Base-by-base conservation (phyloP, 164 flowering plant species). In the Tetrastigma voinierianum region DNA sequence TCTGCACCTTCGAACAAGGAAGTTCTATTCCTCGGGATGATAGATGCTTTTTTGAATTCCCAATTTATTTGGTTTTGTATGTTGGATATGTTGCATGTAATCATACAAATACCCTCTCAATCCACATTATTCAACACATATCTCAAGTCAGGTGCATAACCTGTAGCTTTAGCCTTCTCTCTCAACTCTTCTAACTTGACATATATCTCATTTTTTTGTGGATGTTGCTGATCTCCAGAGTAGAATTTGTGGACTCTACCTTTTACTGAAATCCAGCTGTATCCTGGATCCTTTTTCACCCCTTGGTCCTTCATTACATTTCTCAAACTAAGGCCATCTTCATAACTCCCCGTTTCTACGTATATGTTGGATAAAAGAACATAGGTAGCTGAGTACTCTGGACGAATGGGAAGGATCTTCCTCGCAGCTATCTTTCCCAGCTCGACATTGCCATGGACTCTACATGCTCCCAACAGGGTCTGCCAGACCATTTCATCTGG, bases 401-500 rank as follows among this genome's bases (percentile, higher is more conserved):
- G 88, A 45, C 59, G 77, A 40, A 77, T 54, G n/a, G 77, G 64
- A 13, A 89, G 72, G 60, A 85, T 71, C 75, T 82, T 80, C 73
- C 78, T 64, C 51, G 90, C 87, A 47, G 84, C 90, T 51, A 75
- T 65, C 73, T 84, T 80, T 6, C 85, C 91, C 69, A 85, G 61
- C 69, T 81, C 80, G 61, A 75, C 67, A 68, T 87, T 74, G 1
- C 89, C 77, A 61, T 84, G 85, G 46, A 87, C 73, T 61, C 87
- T 80, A 59, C 86, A 87, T 12, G 83, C 91, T 48, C 78, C 86
- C 67, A 89, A 62, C 59, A 89, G 67, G 20, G 81, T 78, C 66
- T 81, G 86, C 90, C 89, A 85, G 57, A 85, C 78, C 77, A 80
- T 78, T 55, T 81, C 89, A 17, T 77, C 77, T 14, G 90, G 86